Conservation (phyloP, 225 moss, liverwort and hornwort genomes). For the Bryum argenteum region DNA sequence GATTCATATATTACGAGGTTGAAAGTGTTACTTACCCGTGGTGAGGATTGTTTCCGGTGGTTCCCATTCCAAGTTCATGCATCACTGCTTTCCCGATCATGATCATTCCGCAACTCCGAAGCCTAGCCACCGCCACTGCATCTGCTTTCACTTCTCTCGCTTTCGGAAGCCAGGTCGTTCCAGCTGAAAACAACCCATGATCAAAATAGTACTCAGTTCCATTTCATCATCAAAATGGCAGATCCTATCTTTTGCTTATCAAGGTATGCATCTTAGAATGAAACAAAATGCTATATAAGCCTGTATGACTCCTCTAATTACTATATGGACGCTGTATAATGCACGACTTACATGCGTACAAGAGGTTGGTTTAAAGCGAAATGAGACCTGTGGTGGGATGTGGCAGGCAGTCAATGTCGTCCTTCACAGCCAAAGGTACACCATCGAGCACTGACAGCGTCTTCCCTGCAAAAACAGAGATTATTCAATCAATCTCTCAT, state of each 20-base stretch:
- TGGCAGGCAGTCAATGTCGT: conserved; percentile 92
- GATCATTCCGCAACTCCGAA: conserved; percentile 76
- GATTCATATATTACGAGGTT: background rate
- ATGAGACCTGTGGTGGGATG: conserved; percentile 82
- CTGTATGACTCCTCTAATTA: background rate
- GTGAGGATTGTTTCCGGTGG: conserved; percentile 78
- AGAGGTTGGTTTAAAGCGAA: conserved; percentile 6
- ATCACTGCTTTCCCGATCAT: conserved; percentile 86
- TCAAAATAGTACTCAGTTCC: no score
- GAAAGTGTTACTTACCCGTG: conserved; percentile 57
- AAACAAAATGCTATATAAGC: no score
- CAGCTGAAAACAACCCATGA: conserved; percentile 52
- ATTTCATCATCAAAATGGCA: no score
- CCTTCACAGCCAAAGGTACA: conserved; percentile 86
- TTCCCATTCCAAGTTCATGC: conserved; percentile 96
- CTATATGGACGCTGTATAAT: no score
- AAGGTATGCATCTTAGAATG: no score
- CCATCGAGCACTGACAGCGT: conserved; percentile 83
- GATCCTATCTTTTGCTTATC: no score
- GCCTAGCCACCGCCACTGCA: conserved; percentile 69
- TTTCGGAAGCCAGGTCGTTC: conserved; percentile 81
- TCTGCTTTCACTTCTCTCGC: conserved; percentile 81
- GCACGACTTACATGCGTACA: no score
- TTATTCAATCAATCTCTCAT: no score
- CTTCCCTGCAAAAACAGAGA: conserved; percentile 52